A percentile compares a stretch with the other conserved stretches of the same genome.
Conservation (phyloP, 2,329 filamentous ascomycete species). For the Penicillium hesseltinei region DNA sequence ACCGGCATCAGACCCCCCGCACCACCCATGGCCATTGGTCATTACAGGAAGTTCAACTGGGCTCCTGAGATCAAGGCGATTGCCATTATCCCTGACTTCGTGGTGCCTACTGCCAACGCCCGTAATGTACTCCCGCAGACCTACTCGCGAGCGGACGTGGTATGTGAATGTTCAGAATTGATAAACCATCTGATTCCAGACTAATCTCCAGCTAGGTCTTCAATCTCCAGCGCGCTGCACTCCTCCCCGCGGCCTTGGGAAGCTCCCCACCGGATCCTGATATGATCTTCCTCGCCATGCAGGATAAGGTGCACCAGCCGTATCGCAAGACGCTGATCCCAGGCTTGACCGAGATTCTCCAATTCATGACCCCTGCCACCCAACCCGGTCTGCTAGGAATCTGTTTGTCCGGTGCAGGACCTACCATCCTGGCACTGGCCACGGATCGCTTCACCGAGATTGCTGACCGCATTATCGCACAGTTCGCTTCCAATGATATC, state of each 20-base stretch:
- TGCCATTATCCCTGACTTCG: constrained; percentile 92
- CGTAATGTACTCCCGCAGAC: constrained; percentile 76
- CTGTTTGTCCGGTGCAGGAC: constrained; percentile 90
- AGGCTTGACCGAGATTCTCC: constrained; percentile 83
- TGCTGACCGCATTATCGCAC: constrained; percentile 71
- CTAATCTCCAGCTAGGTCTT: constrained; percentile 53
- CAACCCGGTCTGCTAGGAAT: constrained; percentile 89
- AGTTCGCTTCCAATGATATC: constrained; percentile 66
- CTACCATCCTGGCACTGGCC: constrained; percentile 89
- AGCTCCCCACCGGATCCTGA: constrained; percentile 87
- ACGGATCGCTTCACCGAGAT: constrained; percentile 88
- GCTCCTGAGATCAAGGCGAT: constrained; percentile 93
- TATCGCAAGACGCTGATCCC: constrained; percentile 91
- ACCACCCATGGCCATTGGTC: constrained; percentile 88
- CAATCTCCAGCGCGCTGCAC: constrained; percentile 90
- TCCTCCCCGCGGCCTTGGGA: constrained; percentile 85
- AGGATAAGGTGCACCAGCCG: constrained; percentile 96
- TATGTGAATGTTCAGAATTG: constrained; percentile 46
- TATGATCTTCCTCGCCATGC: constrained; percentile 96
- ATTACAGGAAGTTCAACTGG: constrained; percentile 96
- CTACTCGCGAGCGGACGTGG: constrained; percentile 80
- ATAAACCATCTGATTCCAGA: neutral
- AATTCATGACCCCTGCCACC: constrained; percentile 82
- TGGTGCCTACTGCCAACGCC: constrained; percentile 90
- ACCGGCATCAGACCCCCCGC: constrained; percentile 82